Percentiles rank a stretch among this genome's conserved stretches.
Conservation (phyloP, 2,329 filamentous ascomycete genomes). For the Fusarium sp. region DNA sequence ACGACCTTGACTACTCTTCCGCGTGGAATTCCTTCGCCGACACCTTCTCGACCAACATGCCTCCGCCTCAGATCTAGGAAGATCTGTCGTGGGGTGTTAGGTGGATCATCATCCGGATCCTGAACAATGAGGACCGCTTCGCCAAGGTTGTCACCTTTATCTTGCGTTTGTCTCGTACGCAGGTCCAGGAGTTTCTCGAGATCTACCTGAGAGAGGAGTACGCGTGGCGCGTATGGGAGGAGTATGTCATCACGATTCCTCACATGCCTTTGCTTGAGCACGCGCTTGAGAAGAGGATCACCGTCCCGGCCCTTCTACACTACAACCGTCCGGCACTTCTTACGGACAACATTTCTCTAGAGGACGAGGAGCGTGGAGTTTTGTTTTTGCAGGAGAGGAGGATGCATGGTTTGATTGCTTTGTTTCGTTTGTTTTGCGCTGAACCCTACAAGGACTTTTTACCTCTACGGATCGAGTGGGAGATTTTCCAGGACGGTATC, state of each 20-base stretch:
- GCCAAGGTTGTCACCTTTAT: constrained; percentile 24
- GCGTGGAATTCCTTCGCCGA: constrained; percentile 10
- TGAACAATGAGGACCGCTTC: constrained; percentile 37
- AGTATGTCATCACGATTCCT: constrained; percentile 18
- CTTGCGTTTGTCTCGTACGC: constrained; percentile 33
- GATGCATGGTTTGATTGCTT: neutral
- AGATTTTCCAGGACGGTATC: constrained; percentile 38
- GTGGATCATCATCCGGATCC: constrained; percentile 44
- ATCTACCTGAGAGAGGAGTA: constrained; percentile 37
- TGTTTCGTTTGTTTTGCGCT: constrained; percentile 31
- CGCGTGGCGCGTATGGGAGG: constrained; percentile 36
- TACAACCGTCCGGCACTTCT: constrained; percentile 38
- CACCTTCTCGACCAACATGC: neutral
- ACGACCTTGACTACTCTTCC: neutral
- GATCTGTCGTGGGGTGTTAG: constrained; percentile 39
- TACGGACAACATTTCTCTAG: constrained; percentile 36
- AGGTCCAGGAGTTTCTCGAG: constrained; percentile 40
- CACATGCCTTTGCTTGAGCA: constrained; percentile 16
- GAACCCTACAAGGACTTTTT: constrained; percentile 37
- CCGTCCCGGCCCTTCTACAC: constrained; percentile 21
- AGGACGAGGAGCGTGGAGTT: constrained; percentile 28
- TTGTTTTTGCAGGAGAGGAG: constrained; percentile 30
- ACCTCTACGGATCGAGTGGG: constrained; percentile 38
- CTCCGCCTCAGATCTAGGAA: constrained; percentile 30
- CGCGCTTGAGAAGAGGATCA: constrained; percentile 14